These are phyloP conservation scores for Suhomyces ambrosiae DNA, from an alignment of 1,139 yeast genomes.

Conservation along the genomic window DNA sequence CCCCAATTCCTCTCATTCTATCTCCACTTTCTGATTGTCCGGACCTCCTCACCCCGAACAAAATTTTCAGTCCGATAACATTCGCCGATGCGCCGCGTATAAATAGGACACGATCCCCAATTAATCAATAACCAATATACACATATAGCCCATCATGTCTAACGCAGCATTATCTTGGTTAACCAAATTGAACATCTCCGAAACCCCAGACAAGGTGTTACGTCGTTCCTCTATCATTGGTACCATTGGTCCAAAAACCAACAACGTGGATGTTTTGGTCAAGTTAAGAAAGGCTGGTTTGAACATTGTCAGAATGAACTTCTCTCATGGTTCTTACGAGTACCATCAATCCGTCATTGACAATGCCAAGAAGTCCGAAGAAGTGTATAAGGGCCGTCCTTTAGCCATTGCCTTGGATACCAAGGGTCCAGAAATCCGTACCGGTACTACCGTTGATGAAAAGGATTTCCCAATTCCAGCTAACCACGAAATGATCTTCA, in stretches of 20 bases:
- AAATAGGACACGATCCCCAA: conserved; percentile 6
- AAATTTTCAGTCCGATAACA: conserved; percentile 14
- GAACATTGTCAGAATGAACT: conserved; percentile 97
- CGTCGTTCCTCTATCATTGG: conserved; percentile 98
- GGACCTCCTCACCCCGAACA: conserved; percentile 14
- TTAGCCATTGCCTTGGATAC: conserved; percentile 98
- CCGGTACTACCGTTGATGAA: conserved; percentile 85
- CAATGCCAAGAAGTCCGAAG: conserved; percentile 93
- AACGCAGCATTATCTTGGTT: conserved; percentile 63
- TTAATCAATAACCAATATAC: not conserved
- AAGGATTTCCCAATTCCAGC: conserved; percentile 81
- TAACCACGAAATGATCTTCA: conserved; percentile 87
- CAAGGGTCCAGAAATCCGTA: conserved; percentile 99
- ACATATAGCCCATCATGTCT: conserved; percentile 20
- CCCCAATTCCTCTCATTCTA: not conserved
- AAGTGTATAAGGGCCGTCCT: conserved; percentile 90
- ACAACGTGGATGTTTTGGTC: conserved; percentile 80
- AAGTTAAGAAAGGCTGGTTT: conserved; percentile 95
- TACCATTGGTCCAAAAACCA: conserved; percentile 97
- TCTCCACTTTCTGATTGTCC: conserved; percentile 1
- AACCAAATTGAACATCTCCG: conserved; percentile 73
- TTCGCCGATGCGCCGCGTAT: conserved; percentile 7
- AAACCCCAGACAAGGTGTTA: conserved; percentile 78
- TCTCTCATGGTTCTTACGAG: conserved; percentile 96
- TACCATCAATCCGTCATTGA: conserved; percentile 96